A percentile compares a stretch with the other conserved stretches of the same genome.
Conservation (phyloP, 176 grass and related monocot species). For the Puccinellia tenuiflora region DNA sequence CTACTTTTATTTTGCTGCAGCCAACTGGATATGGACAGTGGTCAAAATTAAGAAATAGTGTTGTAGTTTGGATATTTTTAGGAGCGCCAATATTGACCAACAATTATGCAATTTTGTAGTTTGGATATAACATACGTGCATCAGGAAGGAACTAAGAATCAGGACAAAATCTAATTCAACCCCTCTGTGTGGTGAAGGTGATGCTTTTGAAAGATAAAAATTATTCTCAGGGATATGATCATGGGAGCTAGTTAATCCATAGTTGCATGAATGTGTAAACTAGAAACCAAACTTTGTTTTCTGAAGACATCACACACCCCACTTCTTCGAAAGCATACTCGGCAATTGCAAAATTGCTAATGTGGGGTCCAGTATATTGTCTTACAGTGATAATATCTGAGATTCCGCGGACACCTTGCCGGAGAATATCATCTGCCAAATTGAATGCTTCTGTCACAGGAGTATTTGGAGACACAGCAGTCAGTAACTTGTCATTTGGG, state of each 20-base stretch:
- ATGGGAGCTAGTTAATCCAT: neutral
- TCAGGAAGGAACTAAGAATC: neutral
- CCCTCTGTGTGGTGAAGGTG: neutral
- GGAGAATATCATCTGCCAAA: slow-evolving; percentile 84
- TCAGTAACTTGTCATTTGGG: slow-evolving; percentile 81
- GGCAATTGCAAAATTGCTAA: neutral
- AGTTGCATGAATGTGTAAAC: neutral
- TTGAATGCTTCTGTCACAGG: slow-evolving; percentile 80
- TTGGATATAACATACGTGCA: neutral
- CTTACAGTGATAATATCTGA: slow-evolving; percentile 84
- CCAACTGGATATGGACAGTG: neutral
- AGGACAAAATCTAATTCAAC: neutral
- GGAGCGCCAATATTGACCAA: neutral
- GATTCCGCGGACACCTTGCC: slow-evolving; percentile 77
- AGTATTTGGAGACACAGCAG: slow-evolving; percentile 79
- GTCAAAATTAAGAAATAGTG: neutral
- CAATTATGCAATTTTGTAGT: neutral
- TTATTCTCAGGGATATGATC: neutral
- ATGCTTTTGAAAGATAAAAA: neutral
- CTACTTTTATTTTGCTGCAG: neutral
- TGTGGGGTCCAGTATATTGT: neutral
- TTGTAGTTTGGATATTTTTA: neutral
- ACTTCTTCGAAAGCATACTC: neutral
- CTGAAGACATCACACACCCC: neutral
- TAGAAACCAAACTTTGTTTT: neutral